Conservation (phyloP, 2,329 filamentous ascomycete species). For the Chrysosporium keratinophilum region DNA sequence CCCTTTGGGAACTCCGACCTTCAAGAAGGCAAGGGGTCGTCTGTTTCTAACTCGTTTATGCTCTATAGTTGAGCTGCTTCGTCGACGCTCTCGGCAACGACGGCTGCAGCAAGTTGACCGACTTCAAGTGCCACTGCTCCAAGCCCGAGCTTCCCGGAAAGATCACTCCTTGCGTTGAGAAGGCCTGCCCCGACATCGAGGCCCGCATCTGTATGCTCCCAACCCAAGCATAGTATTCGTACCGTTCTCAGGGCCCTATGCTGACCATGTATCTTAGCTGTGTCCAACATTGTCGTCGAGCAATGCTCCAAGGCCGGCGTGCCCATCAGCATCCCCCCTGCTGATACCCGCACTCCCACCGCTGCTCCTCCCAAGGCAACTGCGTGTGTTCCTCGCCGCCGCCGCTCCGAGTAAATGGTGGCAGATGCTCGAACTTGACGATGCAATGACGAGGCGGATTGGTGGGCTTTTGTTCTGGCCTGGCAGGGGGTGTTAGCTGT, state of each 20-base stretch:
- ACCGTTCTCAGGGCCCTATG: neutral
- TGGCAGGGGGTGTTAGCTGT: no score
- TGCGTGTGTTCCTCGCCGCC: conserved; percentile 4
- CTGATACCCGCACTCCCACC: conserved; percentile 13
- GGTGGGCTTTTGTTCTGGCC: neutral
- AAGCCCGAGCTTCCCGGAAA: conserved; percentile 34
- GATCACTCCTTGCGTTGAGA: conserved; percentile 40
- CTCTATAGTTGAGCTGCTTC: conserved; percentile 38
- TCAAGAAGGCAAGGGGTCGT: neutral
- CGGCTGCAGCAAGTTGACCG: conserved; percentile 37
- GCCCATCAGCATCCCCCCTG: conserved; percentile 29
- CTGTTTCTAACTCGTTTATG: neutral
- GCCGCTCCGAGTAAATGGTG: neutral
- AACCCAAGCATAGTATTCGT: neutral
- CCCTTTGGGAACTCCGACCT: neutral
- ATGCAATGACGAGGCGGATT: neutral
- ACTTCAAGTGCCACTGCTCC: conserved; percentile 43
- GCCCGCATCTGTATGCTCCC: conserved; percentile 12
- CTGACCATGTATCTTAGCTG: conserved; percentile 21
- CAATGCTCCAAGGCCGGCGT: conserved; percentile 29
- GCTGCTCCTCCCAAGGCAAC: neutral
- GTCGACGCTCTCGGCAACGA: conserved; percentile 33
- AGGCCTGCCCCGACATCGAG: conserved; percentile 26
- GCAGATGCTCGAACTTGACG: neutral
- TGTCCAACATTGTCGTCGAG: conserved; percentile 28